phyloP scores from a whole-genome alignment of 139 green algal species.

The Chlamydomonas sp. region DNA sequence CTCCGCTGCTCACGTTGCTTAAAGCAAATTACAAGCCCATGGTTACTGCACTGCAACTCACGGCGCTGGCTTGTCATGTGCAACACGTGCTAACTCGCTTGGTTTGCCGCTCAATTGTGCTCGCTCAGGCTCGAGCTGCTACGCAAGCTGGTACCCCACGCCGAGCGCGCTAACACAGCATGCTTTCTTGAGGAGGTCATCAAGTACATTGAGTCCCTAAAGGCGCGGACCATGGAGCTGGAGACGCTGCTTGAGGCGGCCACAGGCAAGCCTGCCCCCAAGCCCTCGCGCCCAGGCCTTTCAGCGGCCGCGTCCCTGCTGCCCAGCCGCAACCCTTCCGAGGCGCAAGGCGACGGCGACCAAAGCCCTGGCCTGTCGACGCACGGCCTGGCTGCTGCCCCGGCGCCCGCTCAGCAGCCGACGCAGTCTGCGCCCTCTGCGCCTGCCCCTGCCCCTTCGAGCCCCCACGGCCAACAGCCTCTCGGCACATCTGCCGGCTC shows the following conservation, averaged over 20 bases:
- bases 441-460: no score
- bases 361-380: no score
- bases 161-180: constrained; percentile 86
- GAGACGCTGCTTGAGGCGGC: constrained; percentile 23
- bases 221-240: constrained; percentile 49
- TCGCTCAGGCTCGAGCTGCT: constrained; percentile 70
- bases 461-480: no score
- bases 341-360: no score
- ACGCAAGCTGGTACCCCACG: constrained; percentile 80
- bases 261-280: neutral
- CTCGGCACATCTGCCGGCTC: no score
- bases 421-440: no score
- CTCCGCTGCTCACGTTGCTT: neutral
- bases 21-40: neutral
- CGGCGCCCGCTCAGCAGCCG: no score
- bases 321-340: neutral
- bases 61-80: neutral
- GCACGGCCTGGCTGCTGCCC: no score
- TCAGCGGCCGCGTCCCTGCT: no score
- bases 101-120: neutral
- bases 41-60: neutral
- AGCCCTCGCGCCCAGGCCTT: neutral
- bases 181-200: constrained; percentile 86
- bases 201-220: constrained; percentile 75
- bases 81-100: neutral